Conservation (phyloP, 805 yeast species). For the Ogataea sp. region DNA sequence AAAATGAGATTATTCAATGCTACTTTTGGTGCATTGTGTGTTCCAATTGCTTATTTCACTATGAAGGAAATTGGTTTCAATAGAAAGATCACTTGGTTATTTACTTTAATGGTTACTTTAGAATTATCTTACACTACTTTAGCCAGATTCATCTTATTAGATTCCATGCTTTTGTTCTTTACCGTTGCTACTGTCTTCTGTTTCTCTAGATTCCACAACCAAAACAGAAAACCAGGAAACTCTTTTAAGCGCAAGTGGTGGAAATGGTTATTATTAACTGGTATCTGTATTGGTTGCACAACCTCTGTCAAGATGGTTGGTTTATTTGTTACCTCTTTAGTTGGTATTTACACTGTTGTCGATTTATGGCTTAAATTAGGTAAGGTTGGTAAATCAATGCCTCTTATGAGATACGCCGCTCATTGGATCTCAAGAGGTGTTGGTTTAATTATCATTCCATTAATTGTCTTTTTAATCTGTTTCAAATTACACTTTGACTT, state of each 20-base stretch:
- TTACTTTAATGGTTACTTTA: conserved; percentile 70
- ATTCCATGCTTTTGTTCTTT: conserved; percentile 85
- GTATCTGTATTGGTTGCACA: conserved; percentile 81
- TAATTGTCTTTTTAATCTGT: conserved; percentile 49
- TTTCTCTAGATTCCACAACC: conserved; percentile 63
- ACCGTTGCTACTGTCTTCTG: conserved; percentile 76
- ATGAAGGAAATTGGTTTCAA: conserved; percentile 69
- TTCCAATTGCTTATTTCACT: conserved; percentile 82
- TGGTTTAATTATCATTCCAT: conserved; percentile 59
- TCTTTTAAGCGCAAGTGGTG: conserved; percentile 78
- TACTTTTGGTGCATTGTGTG: conserved; percentile 70
- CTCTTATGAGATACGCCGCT: conserved; percentile 38
- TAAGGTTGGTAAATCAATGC: conserved; percentile 57
- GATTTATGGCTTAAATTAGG: conserved; percentile 82
- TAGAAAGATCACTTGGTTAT: conserved; percentile 64
- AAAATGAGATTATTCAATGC: conserved; percentile 89
- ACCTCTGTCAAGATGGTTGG: conserved; percentile 97
- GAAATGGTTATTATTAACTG: conserved; percentile 84
- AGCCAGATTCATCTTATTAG: conserved; percentile 84
- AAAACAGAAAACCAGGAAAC: conserved; percentile 34
- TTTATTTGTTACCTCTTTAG: conserved; percentile 74
- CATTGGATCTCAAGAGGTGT: conserved; percentile 65
- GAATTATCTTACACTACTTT: conserved; percentile 81
- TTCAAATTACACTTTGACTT: conserved; percentile 74
- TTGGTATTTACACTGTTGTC: conserved; percentile 82